phyloP scores from a whole-genome alignment of 2,329 filamentous ascomycete species.

The Aureobasidium lini region DNA sequence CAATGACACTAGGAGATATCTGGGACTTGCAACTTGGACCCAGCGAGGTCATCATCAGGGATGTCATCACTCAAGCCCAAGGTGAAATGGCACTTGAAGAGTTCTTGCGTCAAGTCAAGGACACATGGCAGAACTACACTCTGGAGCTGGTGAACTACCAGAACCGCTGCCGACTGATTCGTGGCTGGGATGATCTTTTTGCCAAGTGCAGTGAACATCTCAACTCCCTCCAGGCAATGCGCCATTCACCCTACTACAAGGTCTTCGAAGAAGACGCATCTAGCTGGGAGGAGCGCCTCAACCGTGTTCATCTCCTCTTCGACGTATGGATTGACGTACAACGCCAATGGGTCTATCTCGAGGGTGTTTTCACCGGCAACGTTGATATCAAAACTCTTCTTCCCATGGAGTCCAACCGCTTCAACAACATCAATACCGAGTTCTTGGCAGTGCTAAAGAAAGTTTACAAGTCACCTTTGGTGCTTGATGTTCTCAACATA shows the following conservation, averaged over 20 bases:
- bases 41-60: constrained; percentile 79
- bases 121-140: constrained; percentile 93
- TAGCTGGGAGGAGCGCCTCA: constrained; percentile 95
- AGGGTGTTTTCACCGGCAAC: constrained; percentile 97
- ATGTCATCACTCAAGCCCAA: constrained; percentile 91
- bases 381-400: constrained; percentile 97
- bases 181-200: constrained; percentile 96
- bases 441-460: constrained; percentile 99
- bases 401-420: constrained; percentile 90
- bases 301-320: constrained; percentile 92
- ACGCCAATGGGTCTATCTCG: constrained; percentile 97
- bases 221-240: constrained; percentile 97
- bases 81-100: constrained; percentile 98
- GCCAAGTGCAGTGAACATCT: constrained; percentile 97
- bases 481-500: constrained; percentile 93
- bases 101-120: constrained; percentile 90
- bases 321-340: constrained; percentile 99
- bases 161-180: constrained; percentile 94
- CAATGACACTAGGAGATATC: constrained; percentile 94
- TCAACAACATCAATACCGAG: constrained; percentile 98
- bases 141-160: constrained; percentile 95
- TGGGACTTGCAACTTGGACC: constrained; percentile 92
- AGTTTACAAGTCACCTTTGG: constrained; percentile 90
- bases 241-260: constrained; percentile 97
- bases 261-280: constrained; percentile 98